These are phyloP conservation scores for Fremontodendron californicum DNA, from an alignment of 345 rosid genomes.

Conservation along the genomic window DNA sequence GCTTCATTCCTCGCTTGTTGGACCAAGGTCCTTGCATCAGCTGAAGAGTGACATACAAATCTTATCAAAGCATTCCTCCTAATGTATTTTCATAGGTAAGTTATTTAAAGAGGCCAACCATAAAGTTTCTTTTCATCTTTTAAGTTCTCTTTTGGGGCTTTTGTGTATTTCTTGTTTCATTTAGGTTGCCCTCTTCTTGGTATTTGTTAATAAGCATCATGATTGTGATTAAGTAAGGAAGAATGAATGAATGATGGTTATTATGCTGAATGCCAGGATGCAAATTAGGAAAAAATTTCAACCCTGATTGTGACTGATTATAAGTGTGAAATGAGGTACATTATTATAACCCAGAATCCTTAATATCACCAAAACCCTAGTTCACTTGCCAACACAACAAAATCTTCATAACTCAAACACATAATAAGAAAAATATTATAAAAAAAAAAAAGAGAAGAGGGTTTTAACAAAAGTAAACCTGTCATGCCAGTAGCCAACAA, in stretches of 20 bases:
- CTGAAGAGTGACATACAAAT: slow-evolving; percentile 35
- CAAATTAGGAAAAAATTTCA: background rate
- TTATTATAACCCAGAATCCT: background rate
- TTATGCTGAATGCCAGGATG: background rate
- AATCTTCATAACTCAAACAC: background rate
- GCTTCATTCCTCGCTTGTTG: slow-evolving; percentile 98
- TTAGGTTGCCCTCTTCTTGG: background rate
- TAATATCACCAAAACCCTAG: background rate
- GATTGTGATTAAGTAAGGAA: background rate
- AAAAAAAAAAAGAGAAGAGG: too few species aligned
- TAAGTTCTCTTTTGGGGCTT: background rate
- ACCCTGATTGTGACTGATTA: background rate
- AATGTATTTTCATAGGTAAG: background rate
- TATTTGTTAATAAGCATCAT: background rate
- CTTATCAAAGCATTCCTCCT: background rate
- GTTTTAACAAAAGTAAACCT: slow-evolving; percentile 35
- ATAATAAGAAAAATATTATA: too few species aligned
- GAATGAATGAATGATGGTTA: background rate
- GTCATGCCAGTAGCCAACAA: slow-evolving; percentile 96
- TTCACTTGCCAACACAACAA: background rate
- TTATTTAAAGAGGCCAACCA: background rate
- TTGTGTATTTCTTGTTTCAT: background rate
- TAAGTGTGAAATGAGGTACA: background rate
- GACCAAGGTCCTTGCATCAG: slow-evolving; percentile 97
- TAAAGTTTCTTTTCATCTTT: background rate